These are phyloP conservation scores for Cynara cardunculus DNA, from an alignment of 129 eudicot species.

Conservation along the genomic window DNA sequence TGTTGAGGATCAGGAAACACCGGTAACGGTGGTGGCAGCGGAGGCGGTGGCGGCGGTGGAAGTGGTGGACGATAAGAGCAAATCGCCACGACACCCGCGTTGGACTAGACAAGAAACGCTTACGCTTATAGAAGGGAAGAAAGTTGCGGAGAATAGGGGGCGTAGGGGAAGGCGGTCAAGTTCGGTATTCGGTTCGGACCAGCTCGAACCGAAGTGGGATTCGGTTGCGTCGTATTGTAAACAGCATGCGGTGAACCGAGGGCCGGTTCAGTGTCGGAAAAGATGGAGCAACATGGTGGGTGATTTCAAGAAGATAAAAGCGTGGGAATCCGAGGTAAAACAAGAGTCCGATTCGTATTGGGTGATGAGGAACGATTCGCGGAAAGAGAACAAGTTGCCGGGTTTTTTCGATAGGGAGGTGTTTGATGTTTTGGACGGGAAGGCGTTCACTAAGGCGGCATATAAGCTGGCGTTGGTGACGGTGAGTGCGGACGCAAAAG, in stretches of 20 bases:
- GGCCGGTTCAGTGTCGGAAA: slow-evolving; percentile 81
- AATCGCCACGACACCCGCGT: slow-evolving; percentile 64
- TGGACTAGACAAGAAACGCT: slow-evolving; percentile 82
- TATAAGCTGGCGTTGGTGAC: slow-evolving; percentile 49
- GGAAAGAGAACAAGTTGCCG: slow-evolving; percentile 67
- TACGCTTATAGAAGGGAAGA: slow-evolving; percentile 69
- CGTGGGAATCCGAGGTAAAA: slow-evolving; percentile 51
- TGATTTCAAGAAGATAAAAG: slow-evolving; percentile 61
- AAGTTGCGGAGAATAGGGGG: slow-evolving; percentile 57
- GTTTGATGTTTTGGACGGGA: slow-evolving; percentile 62
- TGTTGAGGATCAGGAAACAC: slow-evolving; percentile 33
- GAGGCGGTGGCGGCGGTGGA: slow-evolving; percentile 16
- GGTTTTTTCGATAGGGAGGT: slow-evolving; percentile 70
- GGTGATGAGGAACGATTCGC: slow-evolving; percentile 65
- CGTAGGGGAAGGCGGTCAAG: slow-evolving; percentile 55
- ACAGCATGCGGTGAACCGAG: slow-evolving; percentile 58
- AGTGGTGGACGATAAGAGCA: slow-evolving; percentile 37
- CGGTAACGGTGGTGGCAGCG: neutral
- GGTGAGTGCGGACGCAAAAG: slow-evolving; percentile 28
- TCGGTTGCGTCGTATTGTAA: slow-evolving; percentile 63
- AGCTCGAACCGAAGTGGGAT: slow-evolving; percentile 78
- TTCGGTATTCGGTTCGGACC: slow-evolving; percentile 50
- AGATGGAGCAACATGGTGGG: slow-evolving; percentile 83
- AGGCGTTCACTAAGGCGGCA: slow-evolving; percentile 29
- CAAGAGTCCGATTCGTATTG: slow-evolving; percentile 61